Percentiles rank a stretch among this genome's conserved stretches.
phyloP scores from a whole-genome alignment of 164 flowering plant species.

The Magnolia changhungtana region DNA sequence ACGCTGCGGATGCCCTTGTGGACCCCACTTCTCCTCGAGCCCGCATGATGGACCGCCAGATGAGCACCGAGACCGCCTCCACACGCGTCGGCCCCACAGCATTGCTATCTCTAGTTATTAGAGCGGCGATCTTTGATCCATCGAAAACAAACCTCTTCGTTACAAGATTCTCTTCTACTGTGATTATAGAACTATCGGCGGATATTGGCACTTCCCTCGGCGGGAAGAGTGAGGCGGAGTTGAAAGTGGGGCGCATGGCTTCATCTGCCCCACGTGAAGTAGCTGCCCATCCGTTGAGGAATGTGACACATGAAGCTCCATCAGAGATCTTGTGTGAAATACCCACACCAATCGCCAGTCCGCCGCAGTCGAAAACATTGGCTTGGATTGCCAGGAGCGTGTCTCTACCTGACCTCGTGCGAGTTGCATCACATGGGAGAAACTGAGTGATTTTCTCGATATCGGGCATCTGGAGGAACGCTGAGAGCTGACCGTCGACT shows the following conservation, averaged over 20 bases:
- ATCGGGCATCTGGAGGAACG: neutral
- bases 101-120: conserved; percentile 18
- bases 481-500: neutral
- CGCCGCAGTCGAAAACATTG: conserved; percentile 49
- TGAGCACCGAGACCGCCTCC: conserved; percentile 43
- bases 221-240: conserved; percentile 11
- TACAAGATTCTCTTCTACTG: conserved; percentile 7
- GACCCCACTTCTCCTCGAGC: neutral
- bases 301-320: conserved; percentile 22
- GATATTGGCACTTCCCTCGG: neutral
- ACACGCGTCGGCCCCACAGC: conserved; percentile 32
- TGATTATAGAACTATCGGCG: neutral
- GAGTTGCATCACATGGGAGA: conserved; percentile 19
- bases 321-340: conserved; percentile 47
- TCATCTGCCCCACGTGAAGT: conserved; percentile 20
- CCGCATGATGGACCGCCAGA: conserved; percentile 38
- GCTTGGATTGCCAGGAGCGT: conserved; percentile 35
- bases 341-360: conserved; percentile 48
- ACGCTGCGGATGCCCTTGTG: neutral
- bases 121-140: conserved; percentile 27
- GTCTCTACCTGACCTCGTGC: neutral
- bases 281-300: conserved; percentile 45
- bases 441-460: neutral
- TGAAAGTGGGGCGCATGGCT: neutral
- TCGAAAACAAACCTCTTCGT: conserved; percentile 48